Conservation (phyloP, 257 asterid genomes). For the Penstemon eatonii region DNA sequence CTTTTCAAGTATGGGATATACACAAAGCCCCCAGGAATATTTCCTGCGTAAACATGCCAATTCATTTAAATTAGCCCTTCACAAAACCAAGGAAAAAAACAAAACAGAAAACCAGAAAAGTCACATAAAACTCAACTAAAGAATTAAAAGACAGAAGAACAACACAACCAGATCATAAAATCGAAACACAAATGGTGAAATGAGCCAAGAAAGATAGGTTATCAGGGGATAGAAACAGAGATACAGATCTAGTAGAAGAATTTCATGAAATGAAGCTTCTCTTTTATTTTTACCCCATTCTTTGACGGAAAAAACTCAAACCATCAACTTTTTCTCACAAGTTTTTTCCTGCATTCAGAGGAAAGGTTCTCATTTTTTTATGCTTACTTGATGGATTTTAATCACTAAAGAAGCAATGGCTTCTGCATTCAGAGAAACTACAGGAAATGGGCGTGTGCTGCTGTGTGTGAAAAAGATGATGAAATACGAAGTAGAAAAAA, state of each 20-base stretch:
- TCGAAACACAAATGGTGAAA: slow-evolving; percentile 14
- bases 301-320: slow-evolving; percentile 22
- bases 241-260: slow-evolving; percentile 47
- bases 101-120: neutral
- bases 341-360: neutral
- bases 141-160: neutral
- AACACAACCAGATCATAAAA: slow-evolving; percentile 30
- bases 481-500: slow-evolving; percentile 36
- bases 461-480: slow-evolving; percentile 26
- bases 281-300: slow-evolving; percentile 15
- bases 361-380: neutral
- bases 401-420: slow-evolving; percentile 22
- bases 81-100: slow-evolving; percentile 1
- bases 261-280: neutral
- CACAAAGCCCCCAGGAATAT: slow-evolving; percentile 21
- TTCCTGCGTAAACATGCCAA: slow-evolving; percentile 25
- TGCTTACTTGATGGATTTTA: slow-evolving; percentile 26
- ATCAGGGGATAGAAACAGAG: neutral
- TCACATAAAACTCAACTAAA: no score
- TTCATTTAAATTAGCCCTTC: slow-evolving; percentile 13
- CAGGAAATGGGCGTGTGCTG: slow-evolving; percentile 14
- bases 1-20: no score
- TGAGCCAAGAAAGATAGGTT: slow-evolving; percentile 23
- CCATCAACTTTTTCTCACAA: slow-evolving; percentile 24
- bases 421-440: slow-evolving; percentile 24